Conservation (phyloP, 1,139 yeast species). For the Yamadazyma pseudoaaseri region DNA sequence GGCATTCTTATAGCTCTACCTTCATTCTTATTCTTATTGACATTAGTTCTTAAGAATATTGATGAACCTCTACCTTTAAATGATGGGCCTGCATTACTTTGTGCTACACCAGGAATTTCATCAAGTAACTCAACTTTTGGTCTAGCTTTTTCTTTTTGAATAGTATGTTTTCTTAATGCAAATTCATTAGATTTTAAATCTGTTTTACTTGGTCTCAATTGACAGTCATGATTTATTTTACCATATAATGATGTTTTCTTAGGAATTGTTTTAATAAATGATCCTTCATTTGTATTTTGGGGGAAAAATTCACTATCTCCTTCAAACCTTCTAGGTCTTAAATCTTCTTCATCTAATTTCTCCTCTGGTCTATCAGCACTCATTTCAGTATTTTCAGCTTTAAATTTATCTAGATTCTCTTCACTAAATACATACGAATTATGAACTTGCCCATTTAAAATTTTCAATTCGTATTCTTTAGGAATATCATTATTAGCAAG, state of each 20-base stretch:
- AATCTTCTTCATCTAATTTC: constrained; percentile 17
- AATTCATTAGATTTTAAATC: constrained; percentile 67
- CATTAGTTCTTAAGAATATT: constrained; percentile 49
- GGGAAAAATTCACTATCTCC: constrained; percentile 8
- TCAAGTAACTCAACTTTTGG: constrained; percentile 78
- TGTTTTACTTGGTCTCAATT: constrained; percentile 72
- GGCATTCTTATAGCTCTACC: constrained; percentile 96
- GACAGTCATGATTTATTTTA: constrained; percentile 89
- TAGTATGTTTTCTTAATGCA: constrained; percentile 46
- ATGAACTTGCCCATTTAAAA: constrained; percentile 75
- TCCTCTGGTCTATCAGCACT: constrained; percentile 16
- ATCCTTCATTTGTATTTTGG: constrained; percentile 50
- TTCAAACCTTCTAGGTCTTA: constrained; percentile 7
- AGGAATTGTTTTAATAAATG: constrained; percentile 78
- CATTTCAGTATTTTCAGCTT: constrained; percentile 36
- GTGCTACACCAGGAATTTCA: constrained; percentile 84
- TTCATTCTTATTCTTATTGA: constrained; percentile 46
- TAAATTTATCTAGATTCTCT: constrained; percentile 71
- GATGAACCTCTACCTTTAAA: constrained; percentile 67
- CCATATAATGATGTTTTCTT: constrained; percentile 86
- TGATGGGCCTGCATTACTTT: constrained; percentile 83
- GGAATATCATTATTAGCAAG: constrained; percentile 54
- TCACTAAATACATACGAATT: constrained; percentile 92
- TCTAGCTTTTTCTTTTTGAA: constrained; percentile 43
- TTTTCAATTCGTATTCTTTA: constrained; percentile 75